These are phyloP conservation scores for Chalciporus piperatoides DNA, from an alignment of 1,284 basidiomycete species.

Conservation along the genomic window DNA sequence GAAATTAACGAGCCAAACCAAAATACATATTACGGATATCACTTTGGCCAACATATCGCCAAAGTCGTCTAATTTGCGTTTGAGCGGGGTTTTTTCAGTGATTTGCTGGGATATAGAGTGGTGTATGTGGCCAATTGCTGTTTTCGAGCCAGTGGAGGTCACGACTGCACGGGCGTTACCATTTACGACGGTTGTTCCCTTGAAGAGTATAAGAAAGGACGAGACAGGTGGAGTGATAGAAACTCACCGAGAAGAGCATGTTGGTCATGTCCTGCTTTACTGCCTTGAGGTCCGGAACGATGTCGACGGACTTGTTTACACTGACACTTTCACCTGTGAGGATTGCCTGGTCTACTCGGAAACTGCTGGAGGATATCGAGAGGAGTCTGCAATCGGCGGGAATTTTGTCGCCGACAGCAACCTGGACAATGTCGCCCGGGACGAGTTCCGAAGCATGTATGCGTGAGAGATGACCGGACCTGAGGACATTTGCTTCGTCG, in stretches of 20 bases:
- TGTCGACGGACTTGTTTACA: constrained; percentile 73
- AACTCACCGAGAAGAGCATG: constrained; percentile 79
- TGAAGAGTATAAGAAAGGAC: constrained; percentile 2
- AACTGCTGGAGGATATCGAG: constrained; percentile 86
- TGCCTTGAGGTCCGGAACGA: constrained; percentile 67
- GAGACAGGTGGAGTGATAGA: not conserved
- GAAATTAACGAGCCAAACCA: constrained; percentile 95
- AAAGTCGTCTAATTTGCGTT: constrained; percentile 95
- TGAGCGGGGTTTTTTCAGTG: constrained; percentile 90
- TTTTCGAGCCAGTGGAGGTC: constrained; percentile 78
- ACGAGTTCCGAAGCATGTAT: constrained; percentile 86
- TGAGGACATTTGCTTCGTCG: constrained; percentile 88
- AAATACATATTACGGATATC: constrained; percentile 90
- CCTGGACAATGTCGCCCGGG: constrained; percentile 86
- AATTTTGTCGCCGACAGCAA: constrained; percentile 91
- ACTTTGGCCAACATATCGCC: constrained; percentile 95
- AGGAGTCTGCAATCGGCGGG: constrained; percentile 91
- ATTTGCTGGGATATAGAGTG: constrained; percentile 89
- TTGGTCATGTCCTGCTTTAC: constrained; percentile 97
- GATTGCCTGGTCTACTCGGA: constrained; percentile 92
- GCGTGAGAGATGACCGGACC: constrained; percentile 66
- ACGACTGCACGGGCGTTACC: constrained; percentile 84
- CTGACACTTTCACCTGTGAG: constrained; percentile 90
- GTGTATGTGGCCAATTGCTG: constrained; percentile 94
- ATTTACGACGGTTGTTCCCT: constrained; percentile 94